These are phyloP conservation scores for Massarina eburnea DNA, from an alignment of 2,329 filamentous ascomycete genomes.

Conservation along the genomic window DNA sequence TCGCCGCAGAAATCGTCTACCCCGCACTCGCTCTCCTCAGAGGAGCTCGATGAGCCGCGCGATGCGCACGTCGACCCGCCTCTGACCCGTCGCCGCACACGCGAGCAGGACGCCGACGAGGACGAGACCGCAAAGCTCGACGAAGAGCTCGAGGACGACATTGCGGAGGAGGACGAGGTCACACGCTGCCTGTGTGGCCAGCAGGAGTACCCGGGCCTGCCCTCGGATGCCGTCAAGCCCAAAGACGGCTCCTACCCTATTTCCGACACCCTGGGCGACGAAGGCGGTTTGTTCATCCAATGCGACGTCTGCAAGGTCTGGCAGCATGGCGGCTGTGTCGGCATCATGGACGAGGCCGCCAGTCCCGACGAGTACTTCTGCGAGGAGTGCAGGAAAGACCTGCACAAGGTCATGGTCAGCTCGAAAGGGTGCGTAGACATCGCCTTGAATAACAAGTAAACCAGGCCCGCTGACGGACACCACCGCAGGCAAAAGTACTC, in stretches of 20 bases:
- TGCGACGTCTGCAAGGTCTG: slow-evolving; percentile 98
- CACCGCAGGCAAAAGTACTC: slow-evolving; percentile 61
- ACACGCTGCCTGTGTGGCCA: slow-evolving; percentile 94
- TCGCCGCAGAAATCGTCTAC: slow-evolving; percentile 76
- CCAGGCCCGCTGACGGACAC: slow-evolving; percentile 1
- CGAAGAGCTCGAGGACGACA: slow-evolving; percentile 63
- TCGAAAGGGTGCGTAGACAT: slow-evolving; percentile 73
- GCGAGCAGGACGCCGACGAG: slow-evolving; percentile 69
- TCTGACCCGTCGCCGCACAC: slow-evolving; percentile 76
- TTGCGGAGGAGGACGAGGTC: slow-evolving; percentile 74
- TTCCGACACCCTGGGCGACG: slow-evolving; percentile 60
- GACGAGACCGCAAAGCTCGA: slow-evolving; percentile 50
- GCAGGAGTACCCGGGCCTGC: slow-evolving; percentile 88
- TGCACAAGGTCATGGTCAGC: slow-evolving; percentile 81
- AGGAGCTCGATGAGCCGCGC: slow-evolving; percentile 62
- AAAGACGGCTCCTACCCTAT: slow-evolving; percentile 57
- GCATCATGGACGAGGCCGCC: slow-evolving; percentile 90
- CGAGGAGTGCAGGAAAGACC: slow-evolving; percentile 87
- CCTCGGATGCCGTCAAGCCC: slow-evolving; percentile 58
- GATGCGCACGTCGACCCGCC: slow-evolving; percentile 62
- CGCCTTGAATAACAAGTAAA: slow-evolving; percentile 3
- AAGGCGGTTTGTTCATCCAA: slow-evolving; percentile 95
- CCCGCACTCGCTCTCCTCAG: slow-evolving; percentile 71
- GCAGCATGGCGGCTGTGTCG: slow-evolving; percentile 97
- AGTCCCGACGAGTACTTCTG: slow-evolving; percentile 98